Conservation (phyloP, 1,284 basidiomycete genomes). For the Baeospora myosura region DNA sequence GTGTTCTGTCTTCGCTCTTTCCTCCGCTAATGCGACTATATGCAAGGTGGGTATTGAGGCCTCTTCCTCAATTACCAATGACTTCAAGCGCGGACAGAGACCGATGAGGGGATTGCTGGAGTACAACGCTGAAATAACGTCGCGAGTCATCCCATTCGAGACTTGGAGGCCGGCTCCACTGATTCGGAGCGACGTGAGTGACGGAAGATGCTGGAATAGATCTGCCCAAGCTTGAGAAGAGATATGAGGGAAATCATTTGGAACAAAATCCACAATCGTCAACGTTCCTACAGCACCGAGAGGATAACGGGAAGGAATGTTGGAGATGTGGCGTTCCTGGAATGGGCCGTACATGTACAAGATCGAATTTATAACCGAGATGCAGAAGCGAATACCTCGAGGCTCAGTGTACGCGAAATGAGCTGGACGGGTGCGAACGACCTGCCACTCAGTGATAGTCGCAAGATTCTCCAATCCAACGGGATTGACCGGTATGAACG, state of each 20-base stretch:
- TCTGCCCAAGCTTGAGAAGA: neutral
- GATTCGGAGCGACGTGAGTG: neutral
- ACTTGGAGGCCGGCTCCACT: neutral
- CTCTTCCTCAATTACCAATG: neutral
- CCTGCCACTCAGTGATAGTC: conserved; percentile 1
- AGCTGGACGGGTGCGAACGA: neutral
- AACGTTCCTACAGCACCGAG: neutral
- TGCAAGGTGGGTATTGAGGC: neutral
- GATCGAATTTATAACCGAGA: neutral
- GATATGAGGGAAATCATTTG: neutral
- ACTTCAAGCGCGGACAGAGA: neutral
- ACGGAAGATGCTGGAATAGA: neutral
- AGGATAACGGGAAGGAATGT: neutral
- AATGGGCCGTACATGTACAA: neutral
- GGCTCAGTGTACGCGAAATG: neutral
- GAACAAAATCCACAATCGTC: neutral
- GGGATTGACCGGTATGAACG: conserved; percentile 8
- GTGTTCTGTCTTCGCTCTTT: neutral
- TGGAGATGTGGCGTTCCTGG: neutral
- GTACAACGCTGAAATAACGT: neutral
- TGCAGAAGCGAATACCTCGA: too few relatives aligned
- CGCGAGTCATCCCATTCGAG: neutral
- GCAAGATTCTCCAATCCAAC: conserved; percentile 7
- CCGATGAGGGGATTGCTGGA: neutral
- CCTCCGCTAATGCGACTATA: neutral